phyloP scores from a whole-genome alignment of 2,329 filamentous ascomycete genomes.

The Truncatella angustata region DNA sequence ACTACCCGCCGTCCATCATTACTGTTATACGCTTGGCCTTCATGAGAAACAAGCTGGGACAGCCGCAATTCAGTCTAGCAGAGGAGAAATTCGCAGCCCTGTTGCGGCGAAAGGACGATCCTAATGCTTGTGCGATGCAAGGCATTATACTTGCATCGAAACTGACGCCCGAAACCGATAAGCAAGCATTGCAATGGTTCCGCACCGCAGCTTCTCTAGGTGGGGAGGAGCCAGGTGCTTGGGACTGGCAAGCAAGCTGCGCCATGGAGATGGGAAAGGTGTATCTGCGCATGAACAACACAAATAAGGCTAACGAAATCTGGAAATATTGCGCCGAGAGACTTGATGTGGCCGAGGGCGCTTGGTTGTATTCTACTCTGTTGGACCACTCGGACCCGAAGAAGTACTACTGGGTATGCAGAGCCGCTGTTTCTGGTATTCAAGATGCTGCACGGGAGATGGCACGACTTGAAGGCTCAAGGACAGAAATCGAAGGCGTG shows the following conservation, averaged over 20 bases:
- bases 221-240: conserved; percentile 17
- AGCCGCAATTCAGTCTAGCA: conserved; percentile 17
- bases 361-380: conserved; percentile 24
- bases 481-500: conserved; percentile 14
- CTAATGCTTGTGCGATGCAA: conserved; percentile 36
- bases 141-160: conserved; percentile 24
- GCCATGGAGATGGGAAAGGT: conserved; percentile 27
- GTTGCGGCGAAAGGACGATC: background rate
- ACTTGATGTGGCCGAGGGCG: conserved; percentile 27
- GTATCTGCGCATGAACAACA: conserved; percentile 19
- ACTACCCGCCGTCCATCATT: conserved; percentile 35
- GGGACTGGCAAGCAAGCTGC: conserved; percentile 34
- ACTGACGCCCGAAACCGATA: conserved; percentile 9
- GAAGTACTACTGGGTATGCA: conserved; percentile 23
- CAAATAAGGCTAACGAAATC: conserved; percentile 20
- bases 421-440: conserved; percentile 30
- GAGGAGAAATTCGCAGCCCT: conserved; percentile 20
- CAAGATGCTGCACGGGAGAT: conserved; percentile 25
- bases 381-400: conserved; percentile 22
- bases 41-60: conserved; percentile 8
- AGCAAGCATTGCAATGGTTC: conserved; percentile 7
- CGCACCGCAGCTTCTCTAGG: background rate
- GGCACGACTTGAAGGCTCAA: conserved; percentile 13
- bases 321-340: conserved; percentile 24
- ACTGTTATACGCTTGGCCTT: conserved; percentile 25